Percentiles rank a stretch among this genome's conserved stretches.
These are phyloP conservation scores for Eragrostis curvula DNA, from an alignment of 176 grass and related monocot species.

Conservation along the genomic window DNA sequence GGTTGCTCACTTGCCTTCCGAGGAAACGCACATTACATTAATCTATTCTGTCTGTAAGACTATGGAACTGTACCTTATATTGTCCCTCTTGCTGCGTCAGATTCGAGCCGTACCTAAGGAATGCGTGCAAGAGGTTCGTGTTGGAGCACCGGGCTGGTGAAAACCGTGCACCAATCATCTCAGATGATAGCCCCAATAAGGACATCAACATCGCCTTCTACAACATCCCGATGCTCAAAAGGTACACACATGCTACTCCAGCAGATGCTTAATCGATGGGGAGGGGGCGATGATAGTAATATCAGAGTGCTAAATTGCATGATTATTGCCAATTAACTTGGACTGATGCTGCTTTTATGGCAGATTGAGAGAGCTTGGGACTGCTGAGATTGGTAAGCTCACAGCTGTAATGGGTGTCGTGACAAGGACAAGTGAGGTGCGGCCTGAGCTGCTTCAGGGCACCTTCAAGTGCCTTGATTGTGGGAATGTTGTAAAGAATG, in stretches of 20 bases:
- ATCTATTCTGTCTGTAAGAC: not conserved
- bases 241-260: constrained; percentile 33
- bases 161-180: constrained; percentile 73
- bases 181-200: constrained; percentile 87
- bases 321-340: not conserved
- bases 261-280: not conserved
- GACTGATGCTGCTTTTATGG: constrained; percentile 29
- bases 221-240: constrained; percentile 86
- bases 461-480: constrained; percentile 98
- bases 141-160: constrained; percentile 65
- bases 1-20: not conserved
- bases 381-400: constrained; percentile 89
- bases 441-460: constrained; percentile 87
- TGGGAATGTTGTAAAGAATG: constrained; percentile 80
- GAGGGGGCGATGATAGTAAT: not conserved
- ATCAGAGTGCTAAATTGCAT: not conserved
- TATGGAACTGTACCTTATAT: constrained; percentile 11
- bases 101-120: constrained; percentile 83
- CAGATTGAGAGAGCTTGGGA: constrained; percentile 86
- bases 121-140: constrained; percentile 95
- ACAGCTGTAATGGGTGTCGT: constrained; percentile 96
- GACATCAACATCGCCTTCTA: constrained; percentile 95
- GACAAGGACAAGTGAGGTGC: constrained; percentile 94
- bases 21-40: not conserved
- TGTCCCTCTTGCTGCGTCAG: constrained; percentile 31